These are phyloP conservation scores for Verticillium longisporum DNA, from an alignment of 2,329 filamentous ascomycete genomes.

Conservation along the genomic window DNA sequence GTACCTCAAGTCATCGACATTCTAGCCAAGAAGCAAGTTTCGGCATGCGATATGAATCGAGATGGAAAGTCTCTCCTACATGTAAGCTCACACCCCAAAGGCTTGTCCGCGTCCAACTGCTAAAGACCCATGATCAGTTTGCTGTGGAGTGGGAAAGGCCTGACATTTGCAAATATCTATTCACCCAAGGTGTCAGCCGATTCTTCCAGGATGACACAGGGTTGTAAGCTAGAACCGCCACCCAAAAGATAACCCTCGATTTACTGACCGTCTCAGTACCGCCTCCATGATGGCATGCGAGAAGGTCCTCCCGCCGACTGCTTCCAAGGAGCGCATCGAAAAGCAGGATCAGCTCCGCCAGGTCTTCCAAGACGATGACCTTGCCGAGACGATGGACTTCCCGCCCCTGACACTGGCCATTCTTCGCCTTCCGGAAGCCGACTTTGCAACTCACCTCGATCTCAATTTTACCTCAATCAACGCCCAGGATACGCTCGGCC, in stretches of 20 bases:
- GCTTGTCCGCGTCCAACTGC: neutral
- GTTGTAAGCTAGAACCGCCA: neutral
- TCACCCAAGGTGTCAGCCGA: neutral
- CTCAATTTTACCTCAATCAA: neutral
- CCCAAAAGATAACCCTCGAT: too few relatives aligned
- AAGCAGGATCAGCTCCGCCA: neutral
- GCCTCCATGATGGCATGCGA: constrained; percentile 2
- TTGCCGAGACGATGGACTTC: neutral
- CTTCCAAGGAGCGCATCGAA: neutral
- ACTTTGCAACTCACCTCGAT: neutral
- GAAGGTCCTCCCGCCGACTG: neutral
- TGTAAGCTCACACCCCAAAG: neutral
- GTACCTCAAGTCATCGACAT: neutral
- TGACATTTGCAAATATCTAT: neutral
- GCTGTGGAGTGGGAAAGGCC: neutral
- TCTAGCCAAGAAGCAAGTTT: neutral
- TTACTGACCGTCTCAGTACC: neutral
- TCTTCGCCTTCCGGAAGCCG: neutral
- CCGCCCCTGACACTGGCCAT: neutral
- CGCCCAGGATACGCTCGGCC: neutral
- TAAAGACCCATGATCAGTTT: neutral
- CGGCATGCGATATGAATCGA: neutral
- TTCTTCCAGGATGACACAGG: neutral
- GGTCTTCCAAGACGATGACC: neutral
- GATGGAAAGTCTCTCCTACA: neutral